A percentile compares a stretch with the other conserved stretches of the same genome.
These are phyloP conservation scores for Colletotrichum melonis DNA, from an alignment of 2,329 filamentous ascomycete genomes.

Conservation along the genomic window DNA sequence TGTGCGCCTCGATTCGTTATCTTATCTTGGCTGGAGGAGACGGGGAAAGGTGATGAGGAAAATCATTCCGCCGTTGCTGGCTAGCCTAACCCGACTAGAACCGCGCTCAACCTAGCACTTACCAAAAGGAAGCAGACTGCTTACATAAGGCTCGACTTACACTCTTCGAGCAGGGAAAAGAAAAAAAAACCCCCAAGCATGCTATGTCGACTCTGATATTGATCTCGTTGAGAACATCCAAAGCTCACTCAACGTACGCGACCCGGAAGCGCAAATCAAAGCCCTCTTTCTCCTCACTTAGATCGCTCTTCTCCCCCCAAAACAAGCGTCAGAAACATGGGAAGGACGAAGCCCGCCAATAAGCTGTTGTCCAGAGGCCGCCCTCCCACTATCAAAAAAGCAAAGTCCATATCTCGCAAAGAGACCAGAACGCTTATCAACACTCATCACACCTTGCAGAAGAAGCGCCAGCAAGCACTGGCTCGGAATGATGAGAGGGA, in stretches of 20 bases:
- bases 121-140: not conserved
- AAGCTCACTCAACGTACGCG: not conserved
- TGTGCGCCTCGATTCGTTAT: not conserved
- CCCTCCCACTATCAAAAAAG: conserved; percentile 64
- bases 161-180: not conserved
- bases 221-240: not conserved
- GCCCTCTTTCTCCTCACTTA: not conserved
- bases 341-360: conserved; percentile 19
- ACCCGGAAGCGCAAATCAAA: not conserved
- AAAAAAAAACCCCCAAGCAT: not conserved
- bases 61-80: not conserved
- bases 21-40: not conserved
- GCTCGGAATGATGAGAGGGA: conserved; percentile 62
- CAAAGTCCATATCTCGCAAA: conserved; percentile 71
- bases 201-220: not conserved
- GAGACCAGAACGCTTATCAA: conserved; percentile 74
- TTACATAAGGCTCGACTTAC: not conserved
- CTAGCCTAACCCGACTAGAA: not conserved
- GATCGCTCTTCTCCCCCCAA: too few species aligned
- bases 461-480: conserved; percentile 67
- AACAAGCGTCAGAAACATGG: conserved; percentile 13
- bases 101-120: not conserved
- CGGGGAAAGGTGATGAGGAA: not conserved
- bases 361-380: conserved; percentile 59
- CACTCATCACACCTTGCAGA: conserved; percentile 73